Conservation (phyloP, 495 filamentous ascomycete species). For the Xylaria venustula region DNA sequence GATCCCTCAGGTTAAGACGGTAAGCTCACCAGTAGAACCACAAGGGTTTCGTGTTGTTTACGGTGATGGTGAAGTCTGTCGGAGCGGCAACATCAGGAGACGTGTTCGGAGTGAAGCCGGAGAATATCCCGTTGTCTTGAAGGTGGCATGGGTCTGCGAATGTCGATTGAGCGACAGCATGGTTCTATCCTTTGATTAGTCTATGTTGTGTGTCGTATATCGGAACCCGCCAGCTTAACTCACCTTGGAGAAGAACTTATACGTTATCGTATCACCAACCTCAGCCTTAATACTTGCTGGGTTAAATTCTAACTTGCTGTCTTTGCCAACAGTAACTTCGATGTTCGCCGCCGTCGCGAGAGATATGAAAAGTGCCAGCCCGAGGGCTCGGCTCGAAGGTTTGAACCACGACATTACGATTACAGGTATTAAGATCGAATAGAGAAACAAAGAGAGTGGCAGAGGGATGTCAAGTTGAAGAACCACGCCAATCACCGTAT, state of each 20-base stretch:
- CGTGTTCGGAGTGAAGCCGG: conserved; percentile 43
- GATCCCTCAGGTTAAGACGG: conserved; percentile 16
- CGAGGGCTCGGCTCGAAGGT: conserved; percentile 20
- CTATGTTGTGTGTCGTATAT: neutral
- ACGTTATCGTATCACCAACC: conserved; percentile 52
- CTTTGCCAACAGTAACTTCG: conserved; percentile 39
- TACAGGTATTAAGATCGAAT: conserved; percentile 1
- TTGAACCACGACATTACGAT: conserved; percentile 28
- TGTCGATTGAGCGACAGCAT: conserved; percentile 59
- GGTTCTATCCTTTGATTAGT: conserved; percentile 38
- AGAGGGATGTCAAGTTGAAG: neutral
- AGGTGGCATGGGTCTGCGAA: conserved; percentile 60
- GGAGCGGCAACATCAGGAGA: conserved; percentile 29
- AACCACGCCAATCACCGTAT: neutral
- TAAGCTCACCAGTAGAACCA: conserved; percentile 57
- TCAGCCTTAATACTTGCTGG: conserved; percentile 32
- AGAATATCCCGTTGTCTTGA: conserved; percentile 46
- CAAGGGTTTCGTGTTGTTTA: conserved; percentile 58
- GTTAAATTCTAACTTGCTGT: conserved; percentile 33
- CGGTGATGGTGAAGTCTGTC: conserved; percentile 53
- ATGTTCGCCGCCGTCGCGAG: conserved; percentile 29
- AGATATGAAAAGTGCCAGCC: conserved; percentile 28
- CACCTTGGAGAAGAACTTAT: conserved; percentile 57
- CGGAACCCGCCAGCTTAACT: neutral
- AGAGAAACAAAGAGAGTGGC: neutral